Base-by-base conservation (phyloP, 2,329 filamentous ascomycete species). In the Colletotrichum liriopes region DNA sequence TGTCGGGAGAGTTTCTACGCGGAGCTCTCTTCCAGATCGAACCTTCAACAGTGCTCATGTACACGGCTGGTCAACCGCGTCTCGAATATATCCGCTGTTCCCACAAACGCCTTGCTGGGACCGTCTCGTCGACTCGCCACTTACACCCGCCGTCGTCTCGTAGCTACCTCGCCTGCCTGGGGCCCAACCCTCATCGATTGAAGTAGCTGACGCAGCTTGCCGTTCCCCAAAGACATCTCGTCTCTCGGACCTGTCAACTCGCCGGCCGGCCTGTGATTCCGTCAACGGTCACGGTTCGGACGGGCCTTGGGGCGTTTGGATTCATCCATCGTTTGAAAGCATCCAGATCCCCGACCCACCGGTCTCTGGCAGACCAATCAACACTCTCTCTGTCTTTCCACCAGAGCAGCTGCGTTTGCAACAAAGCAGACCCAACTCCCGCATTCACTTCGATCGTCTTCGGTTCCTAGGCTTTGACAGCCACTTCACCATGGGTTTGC, bases 401-500 rank as follows among this genome's bases (percentile, higher is more conserved):
- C 35, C 4, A 16, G 5, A 20, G n/a, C 16, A 39, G 37, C 45
- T 18, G 16, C n/a, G 49, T 49, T 39, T 54, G 54, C 58, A 35
- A 23, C 55, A 7, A 29, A 43, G 23, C 32, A 56, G 18, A 39
- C 47, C 43, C 41, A 51, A 32, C 52, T 54, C 55, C 37, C 20
- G 43, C n/a, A 18, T 49, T 45, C 60, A 45, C 11, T 64, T 41
- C 65, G 51, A 35, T 54, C 45, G 29, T 29, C 14, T 66, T 45
- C 56, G 32, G 37, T 61, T 58, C n/a, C 54, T 29, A 35, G 74
- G 62, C 67, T 68, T 72, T 67, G 59, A 59, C 55, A 59, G 59
- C 65, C 29, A 52, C 45, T 67, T 67, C 67, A 71, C 67, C 49
- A 86, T 86, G 83, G 74, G 76, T 56, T 74, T 83, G 45, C 78